Evolutionary conservation across 116 monocot species (phyloP).

Genomic region (Phalaenopsis hybrid): DNA sequence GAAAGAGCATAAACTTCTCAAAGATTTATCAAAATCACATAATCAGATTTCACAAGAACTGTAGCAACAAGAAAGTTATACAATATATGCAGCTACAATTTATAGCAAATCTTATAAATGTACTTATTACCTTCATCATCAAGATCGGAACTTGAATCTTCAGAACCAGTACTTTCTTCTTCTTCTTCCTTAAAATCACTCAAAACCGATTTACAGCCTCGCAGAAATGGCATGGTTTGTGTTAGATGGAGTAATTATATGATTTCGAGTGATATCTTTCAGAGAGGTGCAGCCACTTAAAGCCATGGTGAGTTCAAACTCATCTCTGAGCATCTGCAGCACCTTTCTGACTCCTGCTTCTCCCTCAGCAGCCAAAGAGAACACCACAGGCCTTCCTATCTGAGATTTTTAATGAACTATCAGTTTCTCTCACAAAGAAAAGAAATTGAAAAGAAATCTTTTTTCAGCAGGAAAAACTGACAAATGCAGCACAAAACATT

Average conservation of each 20-base stretch:
- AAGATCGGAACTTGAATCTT: neutral
- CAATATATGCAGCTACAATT: neutral
- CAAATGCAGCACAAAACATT: too few relatives aligned
- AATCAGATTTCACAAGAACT: neutral
- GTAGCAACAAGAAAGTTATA: neutral
- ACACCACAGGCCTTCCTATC: slow-evolving; percentile 91
- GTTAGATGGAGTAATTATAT: slow-evolving; percentile 57
- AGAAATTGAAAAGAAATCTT: too few relatives aligned
- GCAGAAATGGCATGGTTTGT: slow-evolving; percentile 24
- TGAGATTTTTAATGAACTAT: slow-evolving; percentile 1
- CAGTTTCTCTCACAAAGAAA: neutral
- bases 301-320: slow-evolving; percentile 53
- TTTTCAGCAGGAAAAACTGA: too few relatives aligned
- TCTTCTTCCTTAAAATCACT: neutral
- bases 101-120: neutral
- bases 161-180: neutral
- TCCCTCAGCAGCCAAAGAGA: slow-evolving; percentile 77
- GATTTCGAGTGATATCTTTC: slow-evolving; percentile 68
- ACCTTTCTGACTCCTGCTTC: slow-evolving; percentile 79
- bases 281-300: slow-evolving; percentile 74
- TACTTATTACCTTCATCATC: too few relatives aligned
- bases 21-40: neutral
- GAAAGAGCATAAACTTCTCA: neutral
- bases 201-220: slow-evolving; percentile 51
- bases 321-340: slow-evolving; percentile 72